phyloP scores from a whole-genome alignment of 352 stramenopile species.

The Globisporangium mamillatum region DNA sequence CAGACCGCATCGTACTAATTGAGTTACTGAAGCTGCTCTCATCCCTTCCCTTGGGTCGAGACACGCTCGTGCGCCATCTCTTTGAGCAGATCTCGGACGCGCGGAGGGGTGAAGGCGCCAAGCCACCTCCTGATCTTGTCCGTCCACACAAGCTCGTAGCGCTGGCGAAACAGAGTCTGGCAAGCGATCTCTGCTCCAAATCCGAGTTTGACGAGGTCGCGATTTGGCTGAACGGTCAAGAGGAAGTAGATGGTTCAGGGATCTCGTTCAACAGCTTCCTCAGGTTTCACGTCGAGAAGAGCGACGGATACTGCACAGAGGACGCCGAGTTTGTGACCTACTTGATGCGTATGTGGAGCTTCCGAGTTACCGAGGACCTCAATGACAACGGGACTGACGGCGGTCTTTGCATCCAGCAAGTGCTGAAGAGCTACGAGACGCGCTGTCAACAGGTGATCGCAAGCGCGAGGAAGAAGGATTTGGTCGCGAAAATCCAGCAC shows the following conservation, averaged over 20 bases:
- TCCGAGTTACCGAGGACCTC: slow-evolving; percentile 23
- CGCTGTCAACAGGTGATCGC: slow-evolving; percentile 23
- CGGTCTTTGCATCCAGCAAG: slow-evolving; percentile 7
- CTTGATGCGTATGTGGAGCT: slow-evolving; percentile 58
- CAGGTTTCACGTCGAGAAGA: slow-evolving; percentile 44
- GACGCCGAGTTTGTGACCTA: slow-evolving; percentile 64
- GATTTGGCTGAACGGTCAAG: slow-evolving; percentile 24
- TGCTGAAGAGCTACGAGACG: slow-evolving; percentile 31
- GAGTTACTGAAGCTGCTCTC: slow-evolving; percentile 40
- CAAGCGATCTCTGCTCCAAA: slow-evolving; percentile 28
- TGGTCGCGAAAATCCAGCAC: slow-evolving; percentile 38
- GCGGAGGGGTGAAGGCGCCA: slow-evolving; percentile 35
- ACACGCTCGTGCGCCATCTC: slow-evolving; percentile 37
- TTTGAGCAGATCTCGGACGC: slow-evolving; percentile 61
- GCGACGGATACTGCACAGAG: slow-evolving; percentile 40
- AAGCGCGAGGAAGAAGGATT: slow-evolving; percentile 21
- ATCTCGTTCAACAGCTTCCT: slow-evolving; percentile 42
- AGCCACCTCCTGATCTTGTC: slow-evolving; percentile 46
- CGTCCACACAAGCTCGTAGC: slow-evolving; percentile 44
- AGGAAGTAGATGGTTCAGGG: background rate
- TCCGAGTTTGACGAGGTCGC: slow-evolving; percentile 33
- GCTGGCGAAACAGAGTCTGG: slow-evolving; percentile 44
- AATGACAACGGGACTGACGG: background rate
- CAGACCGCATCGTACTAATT: slow-evolving; percentile 20
- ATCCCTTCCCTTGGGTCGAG: slow-evolving; percentile 33